These are phyloP conservation scores for Nannochloris sp. DNA, from an alignment of 139 green algal genomes.

Conservation along the genomic window DNA sequence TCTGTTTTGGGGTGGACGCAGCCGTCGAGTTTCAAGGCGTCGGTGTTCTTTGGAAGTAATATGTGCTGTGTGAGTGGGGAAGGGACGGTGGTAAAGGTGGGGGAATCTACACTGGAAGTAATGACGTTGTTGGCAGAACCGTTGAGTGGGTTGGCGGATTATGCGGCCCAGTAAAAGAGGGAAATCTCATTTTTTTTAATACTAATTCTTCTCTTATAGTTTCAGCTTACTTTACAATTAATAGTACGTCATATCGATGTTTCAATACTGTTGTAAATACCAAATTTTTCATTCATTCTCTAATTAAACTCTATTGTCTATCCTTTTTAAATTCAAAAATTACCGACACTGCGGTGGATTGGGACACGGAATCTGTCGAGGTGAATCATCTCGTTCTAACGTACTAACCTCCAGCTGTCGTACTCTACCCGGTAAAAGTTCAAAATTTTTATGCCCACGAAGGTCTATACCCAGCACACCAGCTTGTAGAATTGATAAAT, in stretches of 20 bases:
- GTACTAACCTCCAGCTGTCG: constrained; percentile 32
- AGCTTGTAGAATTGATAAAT: constrained; percentile 59
- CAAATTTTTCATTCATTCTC: neutral
- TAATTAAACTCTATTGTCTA: too few species aligned
- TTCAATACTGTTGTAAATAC: neutral
- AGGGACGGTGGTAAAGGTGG: neutral
- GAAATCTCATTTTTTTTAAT: too few species aligned
- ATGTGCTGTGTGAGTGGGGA: constrained; percentile 4
- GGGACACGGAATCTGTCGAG: constrained; percentile 12
- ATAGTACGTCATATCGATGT: neutral
- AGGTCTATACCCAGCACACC: constrained; percentile 58
- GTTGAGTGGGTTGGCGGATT: too few species aligned
- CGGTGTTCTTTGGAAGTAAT: constrained; percentile 38
- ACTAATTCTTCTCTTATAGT: too few species aligned
- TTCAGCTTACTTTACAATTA: too few species aligned
- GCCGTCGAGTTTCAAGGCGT: constrained; percentile 5
- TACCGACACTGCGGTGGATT: constrained; percentile 11
- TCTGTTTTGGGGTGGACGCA: constrained; percentile 30
- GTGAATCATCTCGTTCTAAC: neutral
- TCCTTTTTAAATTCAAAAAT: neutral
- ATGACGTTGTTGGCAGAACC: too few species aligned
- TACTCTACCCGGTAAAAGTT: constrained; percentile 52
- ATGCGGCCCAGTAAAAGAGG: too few species aligned
- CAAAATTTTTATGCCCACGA: constrained; percentile 36
- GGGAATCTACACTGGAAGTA: too few species aligned